These are phyloP conservation scores for Phaeosphaeriaceae sp. DNA, from an alignment of 2,329 filamentous ascomycete species.

Conservation along the genomic window DNA sequence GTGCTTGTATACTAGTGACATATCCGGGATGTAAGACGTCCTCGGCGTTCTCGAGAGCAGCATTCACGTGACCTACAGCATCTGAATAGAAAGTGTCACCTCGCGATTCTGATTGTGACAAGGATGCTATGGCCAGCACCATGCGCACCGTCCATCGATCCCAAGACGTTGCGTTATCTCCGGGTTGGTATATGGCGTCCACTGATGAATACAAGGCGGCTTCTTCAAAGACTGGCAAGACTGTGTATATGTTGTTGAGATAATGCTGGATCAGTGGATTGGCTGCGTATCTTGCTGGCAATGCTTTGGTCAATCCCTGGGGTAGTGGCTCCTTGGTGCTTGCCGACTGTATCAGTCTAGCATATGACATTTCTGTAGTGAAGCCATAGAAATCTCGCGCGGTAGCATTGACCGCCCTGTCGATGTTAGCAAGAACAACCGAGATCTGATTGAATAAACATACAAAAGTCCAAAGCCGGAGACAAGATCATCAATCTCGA, in stretches of 20 bases:
- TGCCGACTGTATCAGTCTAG: slow-evolving; percentile 84
- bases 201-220: slow-evolving; percentile 78
- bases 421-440: slow-evolving; percentile 11
- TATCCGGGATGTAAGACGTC: slow-evolving; percentile 85
- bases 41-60: slow-evolving; percentile 79
- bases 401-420: slow-evolving; percentile 89
- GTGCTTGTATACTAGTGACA: slow-evolving; percentile 82
- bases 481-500: slow-evolving; percentile 88
- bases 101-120: slow-evolving; percentile 71
- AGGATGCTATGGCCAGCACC: slow-evolving; percentile 83
- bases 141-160: slow-evolving; percentile 90
- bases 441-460: slow-evolving; percentile 40
- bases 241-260: slow-evolving; percentile 78
- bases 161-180: slow-evolving; percentile 66
- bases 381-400: slow-evolving; percentile 92
- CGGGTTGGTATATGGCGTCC: slow-evolving; percentile 79
- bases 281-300: slow-evolving; percentile 76
- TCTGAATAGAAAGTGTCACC: slow-evolving; percentile 69
- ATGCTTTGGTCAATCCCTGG: slow-evolving; percentile 61
- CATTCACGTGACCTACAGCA: slow-evolving; percentile 66
- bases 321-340: slow-evolving; percentile 77
- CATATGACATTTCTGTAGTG: slow-evolving; percentile 89
- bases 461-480: slow-evolving; percentile 93
- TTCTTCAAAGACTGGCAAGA: slow-evolving; percentile 85
- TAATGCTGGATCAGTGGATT: slow-evolving; percentile 80